These are phyloP conservation scores for Trichopus zeylanicus DNA, from an alignment of 116 monocot genomes.

Conservation along the genomic window DNA sequence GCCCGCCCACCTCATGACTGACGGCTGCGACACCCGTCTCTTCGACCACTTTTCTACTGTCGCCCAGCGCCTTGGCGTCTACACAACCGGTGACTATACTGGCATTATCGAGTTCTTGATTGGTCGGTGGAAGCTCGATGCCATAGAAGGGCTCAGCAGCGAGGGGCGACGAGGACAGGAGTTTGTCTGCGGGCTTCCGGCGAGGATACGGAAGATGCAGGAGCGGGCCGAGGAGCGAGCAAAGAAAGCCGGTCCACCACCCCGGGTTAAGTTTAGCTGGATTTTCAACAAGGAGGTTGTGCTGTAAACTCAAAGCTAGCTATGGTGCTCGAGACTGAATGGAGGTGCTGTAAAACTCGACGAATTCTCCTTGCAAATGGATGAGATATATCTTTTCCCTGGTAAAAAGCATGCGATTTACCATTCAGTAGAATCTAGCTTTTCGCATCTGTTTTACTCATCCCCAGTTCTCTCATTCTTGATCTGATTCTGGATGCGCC, in stretches of 20 bases:
- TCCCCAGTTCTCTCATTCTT: slow-evolving; percentile 33
- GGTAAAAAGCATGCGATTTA: slow-evolving; percentile 32
- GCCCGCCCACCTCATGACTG: slow-evolving; percentile 62
- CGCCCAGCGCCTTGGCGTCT: slow-evolving; percentile 48
- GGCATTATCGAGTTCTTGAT: slow-evolving; percentile 56
- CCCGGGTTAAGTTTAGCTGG: slow-evolving; percentile 42
- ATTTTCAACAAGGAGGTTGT: slow-evolving; percentile 36
- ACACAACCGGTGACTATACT: slow-evolving; percentile 50
- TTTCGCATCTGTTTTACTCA: slow-evolving; percentile 44
- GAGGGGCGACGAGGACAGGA: slow-evolving; percentile 46
- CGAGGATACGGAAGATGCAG: slow-evolving; percentile 33
- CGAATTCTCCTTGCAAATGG: background rate
- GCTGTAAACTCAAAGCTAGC: background rate
- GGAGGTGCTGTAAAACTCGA: background rate
- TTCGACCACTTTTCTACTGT: slow-evolving; percentile 56
- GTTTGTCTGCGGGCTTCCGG: slow-evolving; percentile 38
- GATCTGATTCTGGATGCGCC: slow-evolving; percentile 26
- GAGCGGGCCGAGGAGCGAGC: slow-evolving; percentile 45
- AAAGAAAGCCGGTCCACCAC: background rate
- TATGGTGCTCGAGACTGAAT: background rate
- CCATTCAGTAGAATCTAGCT: slow-evolving; percentile 49
- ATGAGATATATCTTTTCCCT: slow-evolving; percentile 30
- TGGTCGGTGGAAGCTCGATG: slow-evolving; percentile 37
- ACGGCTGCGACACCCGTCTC: slow-evolving; percentile 36
- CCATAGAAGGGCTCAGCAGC: slow-evolving; percentile 21